phyloP scores from a whole-genome alignment of 805 yeast genomes.

The Metschnikowia gelsemii region DNA sequence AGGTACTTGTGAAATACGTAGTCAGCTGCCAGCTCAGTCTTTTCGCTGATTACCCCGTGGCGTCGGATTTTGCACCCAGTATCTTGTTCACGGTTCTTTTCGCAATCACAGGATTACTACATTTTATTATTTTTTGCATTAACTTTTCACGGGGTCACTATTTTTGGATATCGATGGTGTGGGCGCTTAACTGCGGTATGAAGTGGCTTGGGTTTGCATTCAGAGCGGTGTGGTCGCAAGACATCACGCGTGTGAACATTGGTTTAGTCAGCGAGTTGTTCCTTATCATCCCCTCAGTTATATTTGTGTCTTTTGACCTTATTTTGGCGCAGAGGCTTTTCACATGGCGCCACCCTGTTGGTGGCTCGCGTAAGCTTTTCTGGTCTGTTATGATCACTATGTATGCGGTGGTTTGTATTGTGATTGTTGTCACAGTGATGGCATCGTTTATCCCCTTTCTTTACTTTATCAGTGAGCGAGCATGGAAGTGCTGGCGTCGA shows the following conservation, averaged over 20 bases:
- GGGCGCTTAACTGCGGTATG: conserved; percentile 18
- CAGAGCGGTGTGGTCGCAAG: conserved; percentile 20
- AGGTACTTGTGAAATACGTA: conserved; percentile 14
- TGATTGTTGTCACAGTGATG: conserved; percentile 20
- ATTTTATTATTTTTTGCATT: conserved; percentile 18
- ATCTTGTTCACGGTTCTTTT: conserved; percentile 20
- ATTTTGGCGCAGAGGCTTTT: conserved; percentile 26
- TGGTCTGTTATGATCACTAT: conserved; percentile 22
- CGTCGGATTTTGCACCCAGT: conserved; percentile 21
- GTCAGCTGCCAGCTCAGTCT: conserved; percentile 20
- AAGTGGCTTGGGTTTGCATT: conserved; percentile 20
- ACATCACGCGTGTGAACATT: conserved; percentile 15
- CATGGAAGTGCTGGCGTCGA: conserved; percentile 24
- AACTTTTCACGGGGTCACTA: conserved; percentile 24
- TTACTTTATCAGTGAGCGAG: conserved; percentile 13
- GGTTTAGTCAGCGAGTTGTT: conserved; percentile 22
- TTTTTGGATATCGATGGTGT: conserved; percentile 23
- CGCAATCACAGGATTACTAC: conserved; percentile 18
- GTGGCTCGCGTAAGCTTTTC: conserved; percentile 24
- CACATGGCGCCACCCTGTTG: conserved; percentile 29
- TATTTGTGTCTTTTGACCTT: conserved; percentile 22
- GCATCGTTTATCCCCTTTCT: conserved; percentile 23
- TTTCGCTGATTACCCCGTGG: conserved; percentile 23
- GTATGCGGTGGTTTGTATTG: conserved; percentile 19
- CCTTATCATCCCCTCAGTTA: conserved; percentile 20